These are phyloP conservation scores for Fusarium metavorans DNA, from an alignment of 2,329 filamentous ascomycete species.

Conservation along the genomic window DNA sequence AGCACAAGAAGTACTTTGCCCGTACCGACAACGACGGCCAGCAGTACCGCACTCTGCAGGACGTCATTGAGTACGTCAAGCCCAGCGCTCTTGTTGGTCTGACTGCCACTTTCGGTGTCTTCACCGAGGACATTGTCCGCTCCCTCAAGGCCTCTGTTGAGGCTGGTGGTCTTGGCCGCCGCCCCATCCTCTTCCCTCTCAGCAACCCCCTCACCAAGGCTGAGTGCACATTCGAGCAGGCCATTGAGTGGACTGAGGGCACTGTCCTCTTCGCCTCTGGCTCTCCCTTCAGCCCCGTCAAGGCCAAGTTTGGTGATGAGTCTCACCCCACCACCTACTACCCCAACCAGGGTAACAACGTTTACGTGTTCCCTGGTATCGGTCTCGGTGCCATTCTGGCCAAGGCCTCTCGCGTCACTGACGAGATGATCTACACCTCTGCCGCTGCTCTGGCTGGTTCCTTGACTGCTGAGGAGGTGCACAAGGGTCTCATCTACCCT, in stretches of 20 bases:
- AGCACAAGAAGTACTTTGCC: conserved; percentile 84
- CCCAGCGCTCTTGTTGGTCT: conserved; percentile 95
- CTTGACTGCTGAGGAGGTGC: conserved; percentile 84
- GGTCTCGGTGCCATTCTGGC: conserved; percentile 92
- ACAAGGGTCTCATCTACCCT: conserved; percentile 89
- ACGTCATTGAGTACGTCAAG: conserved; percentile 94
- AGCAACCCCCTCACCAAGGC: conserved; percentile 97
- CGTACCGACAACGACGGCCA: conserved; percentile 73
- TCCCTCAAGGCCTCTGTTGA: conserved; percentile 75
- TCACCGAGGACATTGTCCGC: conserved; percentile 87
- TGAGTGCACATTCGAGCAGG: conserved; percentile 97
- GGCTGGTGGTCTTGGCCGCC: conserved; percentile 74
- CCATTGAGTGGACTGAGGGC: conserved; percentile 90
- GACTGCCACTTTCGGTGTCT: conserved; percentile 93
- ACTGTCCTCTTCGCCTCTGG: conserved; percentile 94
- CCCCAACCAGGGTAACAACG: conserved; percentile 86
- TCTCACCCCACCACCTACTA: conserved; percentile 73
- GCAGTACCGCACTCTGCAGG: conserved; percentile 83
- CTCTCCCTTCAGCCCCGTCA: conserved; percentile 85
- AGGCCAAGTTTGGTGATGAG: conserved; percentile 69
- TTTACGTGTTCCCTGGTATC: conserved; percentile 97
- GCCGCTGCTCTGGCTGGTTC: conserved; percentile 83
- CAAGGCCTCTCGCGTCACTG: conserved; percentile 87
- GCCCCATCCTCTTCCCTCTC: conserved; percentile 94
- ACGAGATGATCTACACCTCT: conserved; percentile 97